Base-by-base conservation (phyloP, 768 basidiomycete species). In the Sporobolomyces roseus region DNA sequence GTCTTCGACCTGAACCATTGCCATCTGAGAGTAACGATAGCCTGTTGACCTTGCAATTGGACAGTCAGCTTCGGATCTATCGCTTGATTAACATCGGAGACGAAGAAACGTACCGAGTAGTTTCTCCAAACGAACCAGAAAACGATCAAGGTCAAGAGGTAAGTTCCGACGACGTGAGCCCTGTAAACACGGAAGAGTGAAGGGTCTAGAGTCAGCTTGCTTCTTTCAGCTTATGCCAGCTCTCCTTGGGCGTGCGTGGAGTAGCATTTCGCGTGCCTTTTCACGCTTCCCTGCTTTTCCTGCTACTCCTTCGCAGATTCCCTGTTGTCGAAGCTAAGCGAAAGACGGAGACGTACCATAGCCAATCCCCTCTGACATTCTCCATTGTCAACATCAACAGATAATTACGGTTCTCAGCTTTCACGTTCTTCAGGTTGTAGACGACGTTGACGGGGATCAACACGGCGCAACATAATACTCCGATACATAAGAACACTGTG, bases 381-480 rank as follows among this genome's bases (percentile, higher is more conserved):
- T 58, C 46, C 51, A 77, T 74, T 25, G 76, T 77, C 38, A 76
- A 54, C 21, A 78, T 73, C 55, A 75, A 74, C 41, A 82, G 68
- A n/a, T 71, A 71, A 67, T 80, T 81, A n/a, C 78, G 85, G 29
- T 79, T 77, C 21, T 79, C 75, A 1, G 78, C 35, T 8, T 81
- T 63, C 67, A 91, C 85, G 63, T 89, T 75, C 70, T 83, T 82
- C 72, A 93, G 77, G 79, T 93, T 94, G 84, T 88, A 96, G 59
- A 85, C 77, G 75, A 89, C 81, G 77, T 98, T 91, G 80, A 97
- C 83, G 33, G 93, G 93, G 60, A 97, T 83, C 71, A 97, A 86
- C 65, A 90, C 80, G 54, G 79, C 84, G 74, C 89, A 90, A 25
- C 84, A 81, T 50, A 90, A 81, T 56, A 84, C 53, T 1, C 87